Evolutionary conservation across 1,139 yeast species (phyloP), one percentile per base, ranked within the genome.

Genomic region (Diutina ranongensis): DNA sequence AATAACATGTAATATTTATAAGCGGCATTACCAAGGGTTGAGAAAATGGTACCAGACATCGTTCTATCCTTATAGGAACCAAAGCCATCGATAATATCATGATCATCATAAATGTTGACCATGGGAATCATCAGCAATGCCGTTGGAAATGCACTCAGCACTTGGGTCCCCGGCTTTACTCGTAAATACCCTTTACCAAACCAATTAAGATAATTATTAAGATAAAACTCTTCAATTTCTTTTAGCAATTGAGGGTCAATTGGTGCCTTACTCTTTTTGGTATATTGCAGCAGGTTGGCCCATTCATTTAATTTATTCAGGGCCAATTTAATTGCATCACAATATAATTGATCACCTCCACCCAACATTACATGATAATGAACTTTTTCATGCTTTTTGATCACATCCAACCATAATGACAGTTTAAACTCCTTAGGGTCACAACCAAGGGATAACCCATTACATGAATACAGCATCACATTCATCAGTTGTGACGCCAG

Each of bases 331-430:
- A 92, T 78, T 2, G 88, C 72, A 62, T 92, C 97, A 48, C 89
- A 80, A 61, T 92, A 92, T 46, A 92, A 74, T 64, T 92, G 98
- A 61, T 92, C 98, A 32, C 98, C 98, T 45, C 97, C 97, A 19
- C 97, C 97, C 40, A 89, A 68, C 95, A 89, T 88, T 4, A 87
- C 97, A 59, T 92, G 97, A 64, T 85, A 87, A 45, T 82, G 89
- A 36, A 67, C 61, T 8, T 57, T 52, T 4, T 65, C 57, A 58
- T 88, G 95, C 52, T 78, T 78, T 27, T 74, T 67, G 55, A 89
- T 57, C 3, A 89, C 94, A 58, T 92, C 96, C 45, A 67, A 72
- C 97, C 97, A 92, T 53, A 89, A 65, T 3, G 87, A 80, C 13
- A 89, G 85, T 50, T 78, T 75, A 63, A 79, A 89, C 15, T 65